These are phyloP conservation scores for Radiomyces spectabilis DNA, from an alignment of 192 early-diverging fungal genomes.

Conservation along the genomic window DNA sequence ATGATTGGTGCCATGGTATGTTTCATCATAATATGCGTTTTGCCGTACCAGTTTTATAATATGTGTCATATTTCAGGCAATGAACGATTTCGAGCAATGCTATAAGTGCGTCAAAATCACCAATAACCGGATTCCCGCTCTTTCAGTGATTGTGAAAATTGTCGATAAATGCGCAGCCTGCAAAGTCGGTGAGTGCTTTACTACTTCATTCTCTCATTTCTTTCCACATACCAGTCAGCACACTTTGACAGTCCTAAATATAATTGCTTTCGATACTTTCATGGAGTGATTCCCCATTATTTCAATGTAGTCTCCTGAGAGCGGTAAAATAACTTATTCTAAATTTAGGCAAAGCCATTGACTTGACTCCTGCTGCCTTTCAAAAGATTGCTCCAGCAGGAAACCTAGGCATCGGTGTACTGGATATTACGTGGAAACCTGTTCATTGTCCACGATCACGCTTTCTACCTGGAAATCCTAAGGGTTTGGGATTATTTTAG, in stretches of 20 bases:
- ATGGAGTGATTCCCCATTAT: no score
- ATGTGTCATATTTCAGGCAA: no score
- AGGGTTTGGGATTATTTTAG: no score
- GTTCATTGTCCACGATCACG: constrained; percentile 2
- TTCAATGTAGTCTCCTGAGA: no score
- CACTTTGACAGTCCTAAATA: no score
- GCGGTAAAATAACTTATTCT: no score
- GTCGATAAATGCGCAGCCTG: constrained; percentile 24
- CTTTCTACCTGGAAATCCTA: no score
- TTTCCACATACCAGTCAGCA: no score
- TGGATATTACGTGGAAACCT: constrained; percentile 10
- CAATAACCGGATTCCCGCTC: constrained; percentile 13
- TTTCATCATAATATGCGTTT: no score
- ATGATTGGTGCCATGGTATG: constrained; percentile 30
- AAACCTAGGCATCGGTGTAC: constrained; percentile 5
- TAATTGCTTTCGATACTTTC: no score
- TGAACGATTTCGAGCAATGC: constrained; percentile 18
- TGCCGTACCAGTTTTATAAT: no score
- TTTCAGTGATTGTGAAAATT: constrained; percentile 14
- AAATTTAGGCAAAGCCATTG: constrained; percentile 11
- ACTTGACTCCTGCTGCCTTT: constrained; percentile 18
- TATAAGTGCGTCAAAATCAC: constrained; percentile 27
- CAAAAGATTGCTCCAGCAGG: constrained; percentile 8
- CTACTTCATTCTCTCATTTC: background rate
- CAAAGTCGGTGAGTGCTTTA: constrained; percentile 5